Evolutionary conservation across 2,329 filamentous ascomycete genomes (phyloP).

Genomic region (Pseudonectria buxi): DNA sequence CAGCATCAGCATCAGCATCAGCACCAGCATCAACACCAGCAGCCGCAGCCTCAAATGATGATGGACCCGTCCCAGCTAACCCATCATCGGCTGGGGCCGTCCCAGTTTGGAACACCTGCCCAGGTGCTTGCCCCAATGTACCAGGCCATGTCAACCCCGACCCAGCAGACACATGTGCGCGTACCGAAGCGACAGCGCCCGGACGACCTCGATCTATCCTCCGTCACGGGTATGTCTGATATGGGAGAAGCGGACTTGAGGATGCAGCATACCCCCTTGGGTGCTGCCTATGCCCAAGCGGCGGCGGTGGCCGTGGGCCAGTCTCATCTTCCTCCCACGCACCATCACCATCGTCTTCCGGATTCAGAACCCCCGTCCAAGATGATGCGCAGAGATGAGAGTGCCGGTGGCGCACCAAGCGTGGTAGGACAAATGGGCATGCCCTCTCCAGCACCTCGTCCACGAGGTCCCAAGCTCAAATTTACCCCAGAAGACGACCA

Average conservation of each 20-base stretch:
- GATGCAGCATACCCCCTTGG: conserved; percentile 48
- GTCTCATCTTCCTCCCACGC: conserved; percentile 46
- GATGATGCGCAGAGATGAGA: conserved; percentile 55
- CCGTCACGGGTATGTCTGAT: conserved; percentile 42
- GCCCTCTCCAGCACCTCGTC: conserved; percentile 73
- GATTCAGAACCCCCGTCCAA: conserved; percentile 65
- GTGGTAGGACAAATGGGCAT: conserved; percentile 83
- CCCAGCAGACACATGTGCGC: conserved; percentile 25
- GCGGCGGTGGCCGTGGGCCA: conserved; percentile 25
- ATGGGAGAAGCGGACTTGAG: conserved; percentile 49
- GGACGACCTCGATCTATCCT: conserved; percentile 50
- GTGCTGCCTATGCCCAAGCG: conserved; percentile 43
- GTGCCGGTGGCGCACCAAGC: conserved; percentile 61
- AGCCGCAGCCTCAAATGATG: conserved; percentile 47
- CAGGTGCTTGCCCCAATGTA: conserved; percentile 48
- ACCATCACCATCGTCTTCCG: conserved; percentile 77
- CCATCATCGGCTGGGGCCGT: conserved; percentile 43
- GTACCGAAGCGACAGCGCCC: conserved; percentile 48
- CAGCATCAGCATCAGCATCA: conserved; percentile 23
- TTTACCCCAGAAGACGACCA: conserved; percentile 91
- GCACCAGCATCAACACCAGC: conserved; percentile 12
- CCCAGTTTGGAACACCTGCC: conserved; percentile 45
- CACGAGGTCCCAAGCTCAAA: conserved; percentile 83
- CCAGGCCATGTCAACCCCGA: conserved; percentile 39
- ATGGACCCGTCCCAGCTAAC: conserved; percentile 51